These are phyloP conservation scores for Kwoniella dejecticola DNA, from an alignment of 768 basidiomycete genomes.

Conservation along the genomic window DNA sequence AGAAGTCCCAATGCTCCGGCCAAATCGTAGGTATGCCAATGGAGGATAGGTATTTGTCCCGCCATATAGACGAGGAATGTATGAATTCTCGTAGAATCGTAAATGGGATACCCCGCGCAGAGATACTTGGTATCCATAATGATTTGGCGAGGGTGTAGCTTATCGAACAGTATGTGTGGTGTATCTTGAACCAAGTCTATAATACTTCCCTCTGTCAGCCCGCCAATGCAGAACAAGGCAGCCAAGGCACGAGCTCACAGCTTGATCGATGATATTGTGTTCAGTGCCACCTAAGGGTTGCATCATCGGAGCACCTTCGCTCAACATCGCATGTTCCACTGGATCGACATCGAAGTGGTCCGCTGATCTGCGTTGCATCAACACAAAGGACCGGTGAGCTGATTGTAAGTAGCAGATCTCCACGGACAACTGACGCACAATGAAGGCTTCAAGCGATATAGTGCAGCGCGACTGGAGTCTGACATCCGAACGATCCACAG, in stretches of 20 bases:
- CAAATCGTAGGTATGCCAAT: conserved; percentile 87
- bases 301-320: neutral
- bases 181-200: conserved; percentile 59
- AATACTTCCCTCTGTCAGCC: conserved; percentile 57
- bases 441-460: conserved; percentile 81
- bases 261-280: conserved; percentile 4
- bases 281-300: conserved; percentile 1
- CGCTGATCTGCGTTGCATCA: no score
- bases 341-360: conserved; percentile 2
- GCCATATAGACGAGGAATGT: conserved; percentile 68
- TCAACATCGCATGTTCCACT: conserved; percentile 2
- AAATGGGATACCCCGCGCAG: conserved; percentile 74
- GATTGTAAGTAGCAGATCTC: no score
- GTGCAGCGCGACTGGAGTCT: conserved; percentile 79
- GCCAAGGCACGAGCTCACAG: neutral
- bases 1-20: conserved; percentile 86
- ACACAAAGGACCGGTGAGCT: no score
- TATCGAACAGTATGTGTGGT: conserved; percentile 71
- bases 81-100: conserved; percentile 66
- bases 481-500: conserved; percentile 86
- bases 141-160: conserved; percentile 77
- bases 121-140: conserved; percentile 76
- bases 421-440: no score
- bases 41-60: conserved; percentile 69
- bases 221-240: neutral